Base-by-base conservation (phyloP, 2,329 filamentous ascomycete species). In the Myriosclerotinia curreyana region DNA sequence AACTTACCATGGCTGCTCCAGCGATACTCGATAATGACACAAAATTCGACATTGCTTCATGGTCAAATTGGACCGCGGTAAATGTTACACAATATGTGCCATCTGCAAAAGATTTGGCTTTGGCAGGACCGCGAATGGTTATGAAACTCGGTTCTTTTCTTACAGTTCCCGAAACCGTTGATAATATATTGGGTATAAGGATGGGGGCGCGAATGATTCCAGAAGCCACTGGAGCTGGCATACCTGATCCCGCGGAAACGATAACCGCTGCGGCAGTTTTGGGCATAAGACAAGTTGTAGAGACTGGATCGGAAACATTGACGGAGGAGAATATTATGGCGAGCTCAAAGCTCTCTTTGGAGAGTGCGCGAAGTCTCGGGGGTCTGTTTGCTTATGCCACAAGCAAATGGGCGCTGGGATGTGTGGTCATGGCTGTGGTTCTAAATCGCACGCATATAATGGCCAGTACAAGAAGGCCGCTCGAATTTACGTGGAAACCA, bases 391-490 rank as follows among this genome's bases (percentile, higher is more conserved):
- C 87, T 71, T 99, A 98, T 76, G 82, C 92, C 51, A 96, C 91
- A 1, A 96, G 91, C 76, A 90, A 90, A 76, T 98, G 95, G 95
- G 93, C 94, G 0, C 79, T 98, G 65, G 87, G 88, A 60, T 97
- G 92, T 71, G 87, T 98, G 71, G 85, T 88, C 46, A 90, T 94
- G 81, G 92, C 92, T 28, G 85, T 98, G 65, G 79, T 97, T 65
- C 81, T 98, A 31, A 98, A 98, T 75, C 86, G 95, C 64, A 96
- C 95, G 8, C 88, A 93, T 65, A 95, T 98, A 70, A 98, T 96
- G 76, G 94, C 92, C 50, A 94, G 93, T 0, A 94, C 92, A 17
- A 83, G 95, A 67, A 85, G 93, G 61, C 86, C 90, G 61, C 80
- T 97, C n/a, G 83, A 84, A 12, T 81, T 98, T 2, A 83, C 83